Evolutionary conservation across 805 yeast genomes (phyloP), one percentile per base, ranked within the genome.

Genomic region (Tetrapisispora fleetii): DNA sequence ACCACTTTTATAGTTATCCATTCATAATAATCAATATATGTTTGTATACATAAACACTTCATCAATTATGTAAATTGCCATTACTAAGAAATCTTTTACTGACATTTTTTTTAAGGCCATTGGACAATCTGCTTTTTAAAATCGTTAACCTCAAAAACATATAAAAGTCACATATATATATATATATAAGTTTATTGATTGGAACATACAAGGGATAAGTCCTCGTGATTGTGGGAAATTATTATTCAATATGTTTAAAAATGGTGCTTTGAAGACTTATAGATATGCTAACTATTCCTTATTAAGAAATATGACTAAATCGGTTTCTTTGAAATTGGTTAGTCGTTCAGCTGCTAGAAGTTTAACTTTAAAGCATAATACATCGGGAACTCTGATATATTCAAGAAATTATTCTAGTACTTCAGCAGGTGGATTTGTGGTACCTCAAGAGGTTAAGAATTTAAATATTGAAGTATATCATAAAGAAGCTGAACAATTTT

Each of bases 401-500:
- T 11, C 13, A 28, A 46, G 45, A 40, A 16, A 4, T 1, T 46
- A 40, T 36, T 37, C 48, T 3, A 37, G n/a, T 14, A 11, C 42
- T 4, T 64, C 70, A 41, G 81, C 90, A 0, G 74, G 71, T 45
- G 91, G 89, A 6, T 64, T 70, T 18, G 62, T 62, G 8, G 68
- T 82, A 13, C 81, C 81, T 5, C 66, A 64, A 13, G 75, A 77
- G 49, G 77, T 85, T 21, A 72, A 71, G 45, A 54, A 68, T 3
- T 50, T 85, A 18, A 60, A 78, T 1, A 54, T 62, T 5, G 71
- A 71, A 37, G 75, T 81, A 48, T 93, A 85, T 67, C 88, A 85
- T 60, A 62, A 63, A 6, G 62, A 72, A 4, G 77, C 96, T 1
- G 84, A 84, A 52, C 73, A 68, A 19, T 83, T 87, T 48, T 67